Evolutionary conservation across 108 stramenopile species (phyloP).

Genomic region (Nitzschia putrida): DNA sequence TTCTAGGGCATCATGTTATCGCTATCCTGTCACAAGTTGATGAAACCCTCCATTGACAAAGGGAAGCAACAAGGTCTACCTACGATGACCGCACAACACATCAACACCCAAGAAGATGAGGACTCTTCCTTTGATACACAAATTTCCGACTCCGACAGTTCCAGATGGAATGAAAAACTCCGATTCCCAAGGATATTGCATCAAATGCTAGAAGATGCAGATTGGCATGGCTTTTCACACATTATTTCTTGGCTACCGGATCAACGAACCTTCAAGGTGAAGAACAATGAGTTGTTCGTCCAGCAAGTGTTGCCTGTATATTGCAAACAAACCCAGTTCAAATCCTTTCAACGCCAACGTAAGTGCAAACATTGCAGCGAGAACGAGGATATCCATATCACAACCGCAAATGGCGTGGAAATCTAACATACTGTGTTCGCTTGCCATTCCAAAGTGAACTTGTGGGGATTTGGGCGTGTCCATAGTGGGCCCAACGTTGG

Average conservation of each 20-base stretch:
- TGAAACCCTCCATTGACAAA: too few species aligned
- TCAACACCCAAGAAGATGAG: too few species aligned
- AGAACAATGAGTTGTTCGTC: constrained; percentile 31
- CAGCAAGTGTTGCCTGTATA: constrained; percentile 30
- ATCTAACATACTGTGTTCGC: too few species aligned
- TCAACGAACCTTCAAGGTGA: constrained; percentile 33
- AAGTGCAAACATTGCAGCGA: neutral
- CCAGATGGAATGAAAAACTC: neutral
- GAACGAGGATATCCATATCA: too few species aligned
- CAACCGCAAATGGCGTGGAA: too few species aligned
- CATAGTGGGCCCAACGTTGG: constrained; percentile 4
- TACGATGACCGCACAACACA: too few species aligned
- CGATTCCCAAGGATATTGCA: constrained; percentile 29
- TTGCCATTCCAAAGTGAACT: too few species aligned
- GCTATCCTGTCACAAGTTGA: too few species aligned
- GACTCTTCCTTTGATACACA: too few species aligned
- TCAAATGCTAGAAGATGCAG: constrained; percentile 42
- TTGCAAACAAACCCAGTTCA: constrained; percentile 47
- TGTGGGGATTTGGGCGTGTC: constrained; percentile 25
- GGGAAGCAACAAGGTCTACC: too few species aligned
- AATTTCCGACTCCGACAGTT: too few species aligned
- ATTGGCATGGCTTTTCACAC: constrained; percentile 22
- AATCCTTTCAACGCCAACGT: constrained; percentile 61
- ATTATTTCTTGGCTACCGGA: constrained; percentile 40
- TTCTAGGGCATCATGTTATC: too few species aligned